Conservation (phyloP, 2,329 filamentous ascomycete species). For the Tolypocladium nubicola region DNA sequence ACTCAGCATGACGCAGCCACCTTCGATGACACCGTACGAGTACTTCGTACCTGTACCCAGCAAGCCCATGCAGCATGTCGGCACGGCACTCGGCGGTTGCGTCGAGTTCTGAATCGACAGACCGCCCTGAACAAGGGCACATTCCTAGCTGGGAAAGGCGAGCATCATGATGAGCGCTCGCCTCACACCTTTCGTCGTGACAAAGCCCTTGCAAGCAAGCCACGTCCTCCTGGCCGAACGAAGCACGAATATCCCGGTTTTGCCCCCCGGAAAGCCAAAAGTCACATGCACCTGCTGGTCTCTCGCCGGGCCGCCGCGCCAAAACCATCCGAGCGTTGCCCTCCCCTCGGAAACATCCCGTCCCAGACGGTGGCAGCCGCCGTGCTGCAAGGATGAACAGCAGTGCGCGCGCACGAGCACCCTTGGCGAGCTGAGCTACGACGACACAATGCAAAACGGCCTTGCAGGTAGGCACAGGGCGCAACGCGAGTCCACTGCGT, state of each 20-base stretch:
- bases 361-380: background rate
- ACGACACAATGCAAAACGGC: background rate
- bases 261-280: too few species aligned
- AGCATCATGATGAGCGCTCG: background rate
- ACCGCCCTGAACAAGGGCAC: background rate
- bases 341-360: background rate
- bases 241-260: background rate
- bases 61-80: background rate
- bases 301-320: background rate
- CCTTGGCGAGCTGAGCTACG: background rate
- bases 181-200: background rate
- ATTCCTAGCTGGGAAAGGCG: background rate
- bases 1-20: background rate
- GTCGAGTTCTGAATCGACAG: background rate
- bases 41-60: background rate
- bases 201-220: background rate
- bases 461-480: background rate
- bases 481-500: background rate
- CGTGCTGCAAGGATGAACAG: background rate
- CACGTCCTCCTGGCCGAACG: background rate
- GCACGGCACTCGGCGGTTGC: background rate
- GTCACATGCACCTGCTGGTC: background rate
- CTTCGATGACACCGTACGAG: background rate
- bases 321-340: background rate
- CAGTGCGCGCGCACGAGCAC: background rate